Evolutionary conservation across 2,329 filamentous ascomycete genomes (phyloP).

Genomic region (Nemania sp.): DNA sequence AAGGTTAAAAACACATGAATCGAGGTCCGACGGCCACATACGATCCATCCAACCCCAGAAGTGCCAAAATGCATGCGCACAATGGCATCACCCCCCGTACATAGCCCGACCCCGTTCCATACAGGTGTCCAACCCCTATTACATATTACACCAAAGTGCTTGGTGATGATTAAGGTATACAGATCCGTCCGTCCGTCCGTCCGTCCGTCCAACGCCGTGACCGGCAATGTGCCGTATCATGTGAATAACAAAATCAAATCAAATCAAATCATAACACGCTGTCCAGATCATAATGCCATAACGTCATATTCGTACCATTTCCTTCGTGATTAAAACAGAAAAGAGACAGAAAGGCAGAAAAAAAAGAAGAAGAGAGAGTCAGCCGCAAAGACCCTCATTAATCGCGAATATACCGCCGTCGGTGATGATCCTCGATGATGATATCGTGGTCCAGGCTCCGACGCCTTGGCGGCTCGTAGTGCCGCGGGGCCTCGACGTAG

Average conservation of each 20-base stretch:
- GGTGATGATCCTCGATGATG: constrained; percentile 40
- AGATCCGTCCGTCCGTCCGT: not conserved
- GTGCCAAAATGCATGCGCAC: too few relatives aligned
- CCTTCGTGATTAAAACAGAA: not conserved
- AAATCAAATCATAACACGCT: too few relatives aligned
- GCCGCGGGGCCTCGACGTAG: constrained; percentile 56
- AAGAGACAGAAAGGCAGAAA: not conserved
- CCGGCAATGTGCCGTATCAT: too few relatives aligned
- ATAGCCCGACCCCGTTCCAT: not conserved
- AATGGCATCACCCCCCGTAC: not conserved
- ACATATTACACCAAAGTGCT: constrained; percentile 6
- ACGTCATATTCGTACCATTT: not conserved
- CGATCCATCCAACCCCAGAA: not conserved
- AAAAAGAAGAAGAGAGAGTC: not conserved
- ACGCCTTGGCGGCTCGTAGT: constrained; percentile 43
- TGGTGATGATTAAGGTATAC: not conserved
- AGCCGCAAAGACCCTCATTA: constrained; percentile 13
- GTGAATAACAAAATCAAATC: too few relatives aligned
- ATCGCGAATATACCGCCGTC: constrained; percentile 38
- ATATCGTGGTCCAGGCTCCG: constrained; percentile 42
- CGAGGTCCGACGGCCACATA: not conserved
- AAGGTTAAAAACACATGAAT: not conserved
- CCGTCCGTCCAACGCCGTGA: not conserved
- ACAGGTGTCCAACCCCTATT: constrained; percentile 1
- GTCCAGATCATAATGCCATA: constrained; percentile 2